These are phyloP conservation scores for Metschnikowia bowlesiae DNA, from an alignment of 805 yeast species.

Conservation along the genomic window DNA sequence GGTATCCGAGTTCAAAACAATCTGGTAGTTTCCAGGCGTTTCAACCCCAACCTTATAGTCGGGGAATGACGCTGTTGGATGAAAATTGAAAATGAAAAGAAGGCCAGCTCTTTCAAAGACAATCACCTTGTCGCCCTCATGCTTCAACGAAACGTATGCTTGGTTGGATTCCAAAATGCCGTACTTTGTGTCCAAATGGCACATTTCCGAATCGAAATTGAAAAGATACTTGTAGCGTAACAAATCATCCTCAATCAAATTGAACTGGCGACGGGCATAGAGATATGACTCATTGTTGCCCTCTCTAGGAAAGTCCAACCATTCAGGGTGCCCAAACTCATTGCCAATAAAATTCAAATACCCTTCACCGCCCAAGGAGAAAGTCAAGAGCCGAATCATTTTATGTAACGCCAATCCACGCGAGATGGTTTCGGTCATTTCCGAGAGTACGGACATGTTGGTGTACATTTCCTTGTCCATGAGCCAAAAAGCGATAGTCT, in stretches of 20 bases:
- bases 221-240: conserved; percentile 75
- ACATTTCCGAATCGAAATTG: conserved; percentile 84
- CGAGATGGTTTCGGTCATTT: conserved; percentile 72
- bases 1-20: conserved; percentile 73
- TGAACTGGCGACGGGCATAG: conserved; percentile 94
- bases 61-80: conserved; percentile 74
- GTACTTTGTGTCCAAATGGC: conserved; percentile 62
- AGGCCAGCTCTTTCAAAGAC: conserved; percentile 86
- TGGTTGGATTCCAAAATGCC: conserved; percentile 66
- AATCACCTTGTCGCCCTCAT: conserved; percentile 83
- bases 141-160: conserved; percentile 83
- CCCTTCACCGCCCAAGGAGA: conserved; percentile 94
- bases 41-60: conserved; percentile 93
- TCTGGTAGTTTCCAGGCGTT: conserved; percentile 65
- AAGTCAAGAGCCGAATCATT: conserved; percentile 82
- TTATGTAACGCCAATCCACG: conserved; percentile 91
- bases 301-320: conserved; percentile 94
- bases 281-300: conserved; percentile 87
- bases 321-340: conserved; percentile 98
- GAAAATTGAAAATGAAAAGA: conserved; percentile 84
- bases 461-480: conserved; percentile 99
- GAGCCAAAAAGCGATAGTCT: conserved; percentile 93
- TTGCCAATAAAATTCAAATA: conserved; percentile 95
- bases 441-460: conserved; percentile 76
- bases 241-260: conserved; percentile 72